Evolutionary conservation across 2,329 filamentous ascomycete genomes (phyloP), one percentile per base, ranked within the genome.

Genomic region (Diplodia scrobiculata): DNA sequence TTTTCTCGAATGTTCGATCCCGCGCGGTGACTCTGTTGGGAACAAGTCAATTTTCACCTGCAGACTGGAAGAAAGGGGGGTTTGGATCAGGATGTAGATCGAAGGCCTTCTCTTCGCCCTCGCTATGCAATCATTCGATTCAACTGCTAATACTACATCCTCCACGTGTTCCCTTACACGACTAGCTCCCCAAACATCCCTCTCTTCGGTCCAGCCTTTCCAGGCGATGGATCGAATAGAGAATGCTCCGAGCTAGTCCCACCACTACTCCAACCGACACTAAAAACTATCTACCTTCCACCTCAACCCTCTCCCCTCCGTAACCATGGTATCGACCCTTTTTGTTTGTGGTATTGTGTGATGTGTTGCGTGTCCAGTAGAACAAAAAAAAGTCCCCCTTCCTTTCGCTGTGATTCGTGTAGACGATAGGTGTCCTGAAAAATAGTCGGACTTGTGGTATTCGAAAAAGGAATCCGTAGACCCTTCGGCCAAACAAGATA

Each of bases 251-350:
- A 62, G 29, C 58, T 32, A 27, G n/a, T 48, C 4, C 45, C 11
- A 48, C 45, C 38, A 34, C 41, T 27, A 2, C 14, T 36, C 14
- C n/a, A n/a, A 13, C 19, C n/a, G 14, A 19, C 48, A 60, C 58
- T 62, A 62, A 45, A 62, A 62, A 62, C 58, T 62, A 62, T 50
- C 58, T 62, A 50, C 58, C n/a, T 55, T 36, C 58, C 21, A 11
- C n/a, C 58, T 32, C 25, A 36, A n/a, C 17, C 19, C n/a, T n/a
- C 58, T 29, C 32, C 27, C 25, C 34, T 21, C 58, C 36, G 34
- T 27, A 13, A 9, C 38, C 29, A 27, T 62, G 58, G 58, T 50
- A 62, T 62, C 58, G 17, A 45, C 27, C 34, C 41, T 48, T 62
- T 50, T 62, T 29, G 48, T 62, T 62, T 48, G 58, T 62, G 58